A percentile compares a stretch with the other conserved stretches of the same genome.
phyloP scores from a whole-genome alignment of 83 land plant genomes.

The Diphasiastrum complanatum region DNA sequence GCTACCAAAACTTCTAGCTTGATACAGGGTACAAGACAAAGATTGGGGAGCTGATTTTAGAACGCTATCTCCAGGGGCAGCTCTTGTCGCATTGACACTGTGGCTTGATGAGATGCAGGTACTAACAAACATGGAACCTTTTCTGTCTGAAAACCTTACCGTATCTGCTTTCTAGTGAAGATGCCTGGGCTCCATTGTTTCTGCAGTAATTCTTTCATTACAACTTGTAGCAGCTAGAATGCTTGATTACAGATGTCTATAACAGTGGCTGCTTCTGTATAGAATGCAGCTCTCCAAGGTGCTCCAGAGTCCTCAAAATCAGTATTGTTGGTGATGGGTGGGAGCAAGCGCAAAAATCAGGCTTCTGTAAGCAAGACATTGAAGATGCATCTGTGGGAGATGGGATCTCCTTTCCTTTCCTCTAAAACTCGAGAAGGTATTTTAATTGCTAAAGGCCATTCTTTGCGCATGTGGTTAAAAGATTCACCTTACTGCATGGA shows the following conservation, averaged over 20 bases:
- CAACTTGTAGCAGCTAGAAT: too few relatives aligned
- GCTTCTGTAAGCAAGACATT: conserved; percentile 76
- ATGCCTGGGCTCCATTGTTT: too few relatives aligned
- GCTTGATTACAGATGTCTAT: too few relatives aligned
- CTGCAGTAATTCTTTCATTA: too few relatives aligned
- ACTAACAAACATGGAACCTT: background rate
- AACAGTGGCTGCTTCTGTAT: conserved; percentile 2
- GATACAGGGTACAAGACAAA: conserved; percentile 71
- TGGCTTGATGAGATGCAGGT: conserved; percentile 99
- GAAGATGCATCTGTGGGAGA: conserved; percentile 82
- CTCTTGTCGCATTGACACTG: conserved; percentile 84
- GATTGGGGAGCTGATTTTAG: conserved; percentile 97
- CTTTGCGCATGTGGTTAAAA: conserved; percentile 88
- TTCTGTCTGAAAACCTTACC: background rate
- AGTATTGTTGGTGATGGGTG: conserved; percentile 70
- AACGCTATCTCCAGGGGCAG: conserved; percentile 88
- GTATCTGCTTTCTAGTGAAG: too few relatives aligned
- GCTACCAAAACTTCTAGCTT: background rate
- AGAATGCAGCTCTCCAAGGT: conserved; percentile 95
- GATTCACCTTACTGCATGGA: conserved; percentile 95
- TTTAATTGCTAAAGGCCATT: conserved; percentile 73
- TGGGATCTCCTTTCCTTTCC: conserved; percentile 93
- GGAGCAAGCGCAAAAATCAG: conserved; percentile 47
- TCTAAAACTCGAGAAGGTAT: conserved; percentile 63
- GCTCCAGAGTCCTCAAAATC: conserved; percentile 77